Percentiles rank a stretch among this genome's conserved stretches.
Evolutionary conservation across 129 eudicot genomes (phyloP).

Genomic region (Flaveria brownii): DNA sequence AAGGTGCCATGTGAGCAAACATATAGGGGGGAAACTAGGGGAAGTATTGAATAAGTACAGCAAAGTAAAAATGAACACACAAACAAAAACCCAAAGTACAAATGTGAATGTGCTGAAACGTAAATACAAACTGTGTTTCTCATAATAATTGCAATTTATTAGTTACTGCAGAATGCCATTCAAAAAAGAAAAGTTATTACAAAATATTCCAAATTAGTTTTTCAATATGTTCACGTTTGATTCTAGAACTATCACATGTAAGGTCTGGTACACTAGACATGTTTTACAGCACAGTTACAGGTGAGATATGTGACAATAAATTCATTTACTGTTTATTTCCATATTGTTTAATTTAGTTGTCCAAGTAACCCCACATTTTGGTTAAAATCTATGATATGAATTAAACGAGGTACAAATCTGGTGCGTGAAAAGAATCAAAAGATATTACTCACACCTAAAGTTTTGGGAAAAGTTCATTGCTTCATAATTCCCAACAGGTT

Average conservation of each 20-base stretch:
- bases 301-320: background rate
- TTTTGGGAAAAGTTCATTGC: background rate
- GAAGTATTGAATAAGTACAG: background rate
- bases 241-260: constrained; percentile 10
- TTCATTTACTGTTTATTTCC: no score
- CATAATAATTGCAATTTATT: no score
- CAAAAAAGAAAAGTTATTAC: no score
- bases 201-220: background rate
- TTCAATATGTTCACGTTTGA: background rate
- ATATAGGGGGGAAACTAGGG: background rate
- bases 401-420: background rate
- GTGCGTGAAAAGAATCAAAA: background rate
- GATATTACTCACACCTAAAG: background rate
- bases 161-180: no score
- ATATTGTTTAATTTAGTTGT: background rate
- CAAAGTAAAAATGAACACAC: background rate
- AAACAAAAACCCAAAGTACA: constrained; percentile 16
- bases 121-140: no score
- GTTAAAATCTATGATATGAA: constrained; percentile 8
- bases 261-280: constrained; percentile 2
- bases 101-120: background rate
- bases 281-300: background rate
- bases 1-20: background rate
- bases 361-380: background rate
- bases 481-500: background rate